Conservation (phyloP, 345 rosid species). For the Populus tremula region DNA sequence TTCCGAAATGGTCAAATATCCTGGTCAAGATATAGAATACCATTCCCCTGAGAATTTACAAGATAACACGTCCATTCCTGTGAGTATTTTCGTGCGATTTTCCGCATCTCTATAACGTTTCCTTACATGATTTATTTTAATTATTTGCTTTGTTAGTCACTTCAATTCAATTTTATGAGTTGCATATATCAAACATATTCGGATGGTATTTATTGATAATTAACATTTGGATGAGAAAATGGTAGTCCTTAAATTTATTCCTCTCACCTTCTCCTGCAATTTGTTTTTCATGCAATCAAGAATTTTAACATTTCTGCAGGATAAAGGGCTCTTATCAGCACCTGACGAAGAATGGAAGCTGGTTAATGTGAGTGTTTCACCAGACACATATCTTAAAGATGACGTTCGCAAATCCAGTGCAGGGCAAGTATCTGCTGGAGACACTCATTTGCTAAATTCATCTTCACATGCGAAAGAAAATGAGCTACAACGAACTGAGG, state of each 20-base stretch:
- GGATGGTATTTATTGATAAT: not conserved
- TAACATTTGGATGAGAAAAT: not conserved
- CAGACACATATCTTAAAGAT: conserved; percentile 19
- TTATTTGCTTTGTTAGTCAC: not conserved
- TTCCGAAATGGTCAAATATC: conserved; percentile 33
- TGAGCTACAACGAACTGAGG: conserved; percentile 26
- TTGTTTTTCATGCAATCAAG: not conserved
- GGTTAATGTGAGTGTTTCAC: conserved; percentile 19
- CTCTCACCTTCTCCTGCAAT: not conserved
- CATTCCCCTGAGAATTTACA: conserved; percentile 16
- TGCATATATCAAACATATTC: not conserved
- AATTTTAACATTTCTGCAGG: conserved; percentile 35
- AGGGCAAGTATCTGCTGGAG: conserved; percentile 14
- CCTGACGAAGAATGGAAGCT: conserved; percentile 34
- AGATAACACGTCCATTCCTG: conserved; percentile 30
- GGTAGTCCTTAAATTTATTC: not conserved
- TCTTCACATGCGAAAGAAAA: conserved; percentile 24
- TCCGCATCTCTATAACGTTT: not conserved
- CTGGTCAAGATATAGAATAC: conserved; percentile 25
- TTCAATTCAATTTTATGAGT: not conserved
- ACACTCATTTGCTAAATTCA: not conserved
- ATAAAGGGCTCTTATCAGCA: conserved; percentile 24
- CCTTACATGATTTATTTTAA: not conserved
- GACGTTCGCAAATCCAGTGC: conserved; percentile 6
- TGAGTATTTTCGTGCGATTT: conserved; percentile 24